Conservation (phyloP, 1,284 basidiomycete genomes). For the Anthracocystis setariae region DNA sequence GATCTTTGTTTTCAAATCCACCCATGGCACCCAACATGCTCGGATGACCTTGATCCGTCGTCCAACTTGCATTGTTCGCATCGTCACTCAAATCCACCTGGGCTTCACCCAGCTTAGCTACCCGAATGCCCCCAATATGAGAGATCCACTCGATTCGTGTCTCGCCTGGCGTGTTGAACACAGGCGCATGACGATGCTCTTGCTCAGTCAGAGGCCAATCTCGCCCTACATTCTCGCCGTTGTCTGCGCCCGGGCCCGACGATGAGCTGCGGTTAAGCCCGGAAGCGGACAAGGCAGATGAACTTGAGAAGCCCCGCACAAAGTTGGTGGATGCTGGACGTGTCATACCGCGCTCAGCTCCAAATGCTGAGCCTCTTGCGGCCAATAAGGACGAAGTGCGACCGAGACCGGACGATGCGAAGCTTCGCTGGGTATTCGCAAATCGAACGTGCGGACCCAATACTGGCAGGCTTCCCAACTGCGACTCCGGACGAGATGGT, state of each 20-base stretch:
- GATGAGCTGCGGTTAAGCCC: slow-evolving; percentile 29
- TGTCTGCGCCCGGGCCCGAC: slow-evolving; percentile 7
- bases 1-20: slow-evolving; percentile 37
- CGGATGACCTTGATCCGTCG: background rate
- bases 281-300: slow-evolving; percentile 33
- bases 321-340: slow-evolving; percentile 30
- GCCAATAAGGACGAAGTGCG: slow-evolving; percentile 23
- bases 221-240: slow-evolving; percentile 14
- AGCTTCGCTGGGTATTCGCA: slow-evolving; percentile 17
- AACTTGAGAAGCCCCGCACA: slow-evolving; percentile 40
- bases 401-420: slow-evolving; percentile 14
- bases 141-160: slow-evolving; percentile 62
- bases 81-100: slow-evolving; percentile 25
- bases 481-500: slow-evolving; percentile 20
- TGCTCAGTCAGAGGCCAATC: slow-evolving; percentile 44
- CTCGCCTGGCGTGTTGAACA: slow-evolving; percentile 54
- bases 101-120: slow-evolving; percentile 47
- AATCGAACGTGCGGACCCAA: slow-evolving; percentile 29
- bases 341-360: slow-evolving; percentile 18
- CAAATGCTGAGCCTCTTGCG: slow-evolving; percentile 5
- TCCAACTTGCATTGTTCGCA: background rate
- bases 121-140: slow-evolving; percentile 59
- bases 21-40: slow-evolving; percentile 39
- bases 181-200: slow-evolving; percentile 45
- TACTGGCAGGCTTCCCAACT: slow-evolving; percentile 9